These are phyloP conservation scores for Rhypophila decipiens DNA, from an alignment of 495 filamentous ascomycete genomes.

Conservation along the genomic window DNA sequence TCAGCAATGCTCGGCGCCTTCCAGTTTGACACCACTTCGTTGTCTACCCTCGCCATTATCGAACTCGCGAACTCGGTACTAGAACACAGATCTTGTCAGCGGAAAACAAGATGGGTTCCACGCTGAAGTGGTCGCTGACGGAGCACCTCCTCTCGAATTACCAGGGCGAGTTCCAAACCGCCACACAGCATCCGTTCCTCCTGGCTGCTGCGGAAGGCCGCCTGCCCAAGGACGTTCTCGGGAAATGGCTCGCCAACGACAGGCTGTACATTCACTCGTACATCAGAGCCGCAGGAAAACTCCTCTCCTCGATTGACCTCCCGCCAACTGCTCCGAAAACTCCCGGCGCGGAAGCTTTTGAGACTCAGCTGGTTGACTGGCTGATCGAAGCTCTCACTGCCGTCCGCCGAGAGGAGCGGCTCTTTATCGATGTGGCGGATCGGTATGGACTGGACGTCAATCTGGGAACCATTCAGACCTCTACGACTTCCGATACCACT, in stretches of 20 bases:
- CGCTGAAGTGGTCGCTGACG: slow-evolving; percentile 36
- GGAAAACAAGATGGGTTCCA: background rate
- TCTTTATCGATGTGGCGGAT: slow-evolving; percentile 60
- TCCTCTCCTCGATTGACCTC: slow-evolving; percentile 58
- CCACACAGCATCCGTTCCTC: slow-evolving; percentile 66
- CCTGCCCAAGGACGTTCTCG: slow-evolving; percentile 48
- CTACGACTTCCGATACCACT: background rate
- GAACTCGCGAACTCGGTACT: too few species aligned
- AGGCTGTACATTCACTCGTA: slow-evolving; percentile 66
- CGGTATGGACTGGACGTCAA: slow-evolving; percentile 54
- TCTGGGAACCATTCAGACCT: slow-evolving; percentile 17
- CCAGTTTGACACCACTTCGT: too few species aligned
- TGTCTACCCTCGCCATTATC: too few species aligned
- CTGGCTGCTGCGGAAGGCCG: slow-evolving; percentile 57
- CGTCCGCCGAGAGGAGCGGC: slow-evolving; percentile 58
- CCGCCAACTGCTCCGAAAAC: slow-evolving; percentile 29
- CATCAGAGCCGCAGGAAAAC: slow-evolving; percentile 58
- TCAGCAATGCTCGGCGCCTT: too few species aligned
- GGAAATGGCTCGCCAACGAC: slow-evolving; percentile 71
- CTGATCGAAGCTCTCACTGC: slow-evolving; percentile 58
- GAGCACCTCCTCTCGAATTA: slow-evolving; percentile 42
- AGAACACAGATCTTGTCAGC: too few species aligned
- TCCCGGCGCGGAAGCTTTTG: slow-evolving; percentile 23
- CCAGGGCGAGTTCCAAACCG: slow-evolving; percentile 36
- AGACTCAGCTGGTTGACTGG: slow-evolving; percentile 50